phyloP scores from a whole-genome alignment of 2,329 filamentous ascomycete genomes.

The Exophiala dermatitidis region DNA sequence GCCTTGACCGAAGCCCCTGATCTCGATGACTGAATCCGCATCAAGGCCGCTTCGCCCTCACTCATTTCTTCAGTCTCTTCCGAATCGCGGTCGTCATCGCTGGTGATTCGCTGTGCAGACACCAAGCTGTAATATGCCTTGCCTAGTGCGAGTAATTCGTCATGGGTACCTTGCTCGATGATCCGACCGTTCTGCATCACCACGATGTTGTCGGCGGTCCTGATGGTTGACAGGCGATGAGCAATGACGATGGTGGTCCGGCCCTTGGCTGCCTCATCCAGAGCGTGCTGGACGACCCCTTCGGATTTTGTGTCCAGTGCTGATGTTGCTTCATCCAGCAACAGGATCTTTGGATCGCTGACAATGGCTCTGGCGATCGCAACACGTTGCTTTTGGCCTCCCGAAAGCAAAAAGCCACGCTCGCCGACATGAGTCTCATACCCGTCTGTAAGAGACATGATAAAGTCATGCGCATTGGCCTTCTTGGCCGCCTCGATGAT shows the following conservation, averaged over 20 bases:
- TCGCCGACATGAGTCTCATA: slow-evolving; percentile 96
- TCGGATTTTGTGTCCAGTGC: slow-evolving; percentile 92
- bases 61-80: slow-evolving; percentile 29
- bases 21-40: slow-evolving; percentile 31
- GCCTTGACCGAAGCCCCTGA: slow-evolving; percentile 26
- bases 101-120: slow-evolving; percentile 73
- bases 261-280: slow-evolving; percentile 77
- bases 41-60: slow-evolving; percentile 26
- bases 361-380: slow-evolving; percentile 88
- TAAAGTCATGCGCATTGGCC: slow-evolving; percentile 92
- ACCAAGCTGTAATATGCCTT: slow-evolving; percentile 80
- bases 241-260: slow-evolving; percentile 95
- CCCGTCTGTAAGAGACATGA: slow-evolving; percentile 70
- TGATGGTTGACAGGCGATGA: slow-evolving; percentile 90
- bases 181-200: slow-evolving; percentile 83
- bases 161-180: slow-evolving; percentile 84
- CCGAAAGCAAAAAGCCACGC: slow-evolving; percentile 82
- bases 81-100: slow-evolving; percentile 41
- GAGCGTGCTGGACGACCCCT: slow-evolving; percentile 83
- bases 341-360: slow-evolving; percentile 80
- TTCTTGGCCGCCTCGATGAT: slow-evolving; percentile 77
- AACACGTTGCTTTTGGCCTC: slow-evolving; percentile 94
- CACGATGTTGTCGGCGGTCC: slow-evolving; percentile 88
- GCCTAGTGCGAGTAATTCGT: slow-evolving; percentile 62
- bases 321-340: slow-evolving; percentile 91